These are phyloP conservation scores for Coniella vitis DNA, from an alignment of 2,329 filamentous ascomycete species.

Conservation along the genomic window DNA sequence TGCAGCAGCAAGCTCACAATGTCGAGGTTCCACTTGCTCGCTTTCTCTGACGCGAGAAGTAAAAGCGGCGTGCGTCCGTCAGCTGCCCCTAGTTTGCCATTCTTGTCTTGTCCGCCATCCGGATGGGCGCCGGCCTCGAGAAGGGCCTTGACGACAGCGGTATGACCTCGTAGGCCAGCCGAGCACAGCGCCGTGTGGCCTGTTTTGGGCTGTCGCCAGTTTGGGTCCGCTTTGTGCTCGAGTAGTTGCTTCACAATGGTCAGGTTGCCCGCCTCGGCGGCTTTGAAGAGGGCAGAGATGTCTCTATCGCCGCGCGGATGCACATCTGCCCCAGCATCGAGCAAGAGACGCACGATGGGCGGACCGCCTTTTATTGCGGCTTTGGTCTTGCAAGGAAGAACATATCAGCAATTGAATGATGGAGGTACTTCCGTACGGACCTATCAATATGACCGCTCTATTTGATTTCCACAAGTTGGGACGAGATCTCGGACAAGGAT, in stretches of 20 bases:
- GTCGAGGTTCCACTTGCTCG: constrained; percentile 29
- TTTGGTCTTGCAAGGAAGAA: constrained; percentile 17
- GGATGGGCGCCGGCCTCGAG: constrained; percentile 27
- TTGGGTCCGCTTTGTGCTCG: constrained; percentile 25
- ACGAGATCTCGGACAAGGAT: no score
- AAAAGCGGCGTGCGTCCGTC: constrained; percentile 31
- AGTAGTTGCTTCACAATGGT: constrained; percentile 29
- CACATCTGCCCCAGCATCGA: constrained; percentile 31
- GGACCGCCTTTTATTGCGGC: constrained; percentile 30
- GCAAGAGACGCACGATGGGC: constrained; percentile 29
- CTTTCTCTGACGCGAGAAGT: constrained; percentile 30
- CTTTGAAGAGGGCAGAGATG: constrained; percentile 30
- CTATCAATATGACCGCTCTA: background rate
- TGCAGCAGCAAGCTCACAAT: constrained; percentile 35
- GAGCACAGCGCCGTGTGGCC: constrained; percentile 31
- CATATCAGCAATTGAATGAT: background rate
- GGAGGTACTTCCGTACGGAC: background rate
- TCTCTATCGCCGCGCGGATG: constrained; percentile 29
- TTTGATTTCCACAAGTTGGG: no score
- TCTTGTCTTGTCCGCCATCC: constrained; percentile 27
- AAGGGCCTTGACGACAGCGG: constrained; percentile 26
- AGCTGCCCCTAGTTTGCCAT: constrained; percentile 41
- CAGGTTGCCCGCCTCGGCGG: constrained; percentile 31
- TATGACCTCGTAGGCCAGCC: constrained; percentile 28
- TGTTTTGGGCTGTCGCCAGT: constrained; percentile 20